Evolutionary conservation across 2,329 filamentous ascomycete species (phyloP).

Genomic region (Ophiocordyceps robertsii): DNA sequence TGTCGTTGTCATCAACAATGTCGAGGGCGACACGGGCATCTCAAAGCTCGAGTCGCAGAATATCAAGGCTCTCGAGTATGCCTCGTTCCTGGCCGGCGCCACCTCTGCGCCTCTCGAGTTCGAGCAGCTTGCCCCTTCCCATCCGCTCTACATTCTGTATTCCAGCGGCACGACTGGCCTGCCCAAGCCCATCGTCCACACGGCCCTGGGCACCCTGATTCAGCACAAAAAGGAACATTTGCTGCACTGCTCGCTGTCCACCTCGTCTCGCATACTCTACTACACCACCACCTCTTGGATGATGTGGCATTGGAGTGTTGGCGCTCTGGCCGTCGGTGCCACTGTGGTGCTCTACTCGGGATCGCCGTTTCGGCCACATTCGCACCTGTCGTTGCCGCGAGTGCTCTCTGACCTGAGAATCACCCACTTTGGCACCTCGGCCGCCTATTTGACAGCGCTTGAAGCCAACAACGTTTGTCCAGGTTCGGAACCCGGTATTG

Average conservation of each 20-base stretch:
- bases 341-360: conserved; percentile 85
- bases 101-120: conserved; percentile 44
- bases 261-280: conserved; percentile 69
- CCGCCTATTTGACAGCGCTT: conserved; percentile 82
- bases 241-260: conserved; percentile 69
- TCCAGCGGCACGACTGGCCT: conserved; percentile 77
- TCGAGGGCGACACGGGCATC: conserved; percentile 31
- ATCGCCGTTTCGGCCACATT: conserved; percentile 71
- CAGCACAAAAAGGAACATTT: conserved; percentile 97
- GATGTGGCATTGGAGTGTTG: conserved; percentile 99
- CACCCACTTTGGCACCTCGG: conserved; percentile 89
- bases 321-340: conserved; percentile 68
- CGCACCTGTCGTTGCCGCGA: conserved; percentile 67
- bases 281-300: conserved; percentile 96
- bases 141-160: conserved; percentile 89
- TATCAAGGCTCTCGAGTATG: conserved; percentile 29
- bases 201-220: conserved; percentile 74
- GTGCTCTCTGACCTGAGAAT: conserved; percentile 71
- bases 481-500: conserved; percentile 33
- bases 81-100: conserved; percentile 27
- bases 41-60: conserved; percentile 24
- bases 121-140: conserved; percentile 66
- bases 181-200: conserved; percentile 92
- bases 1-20: conserved; percentile 63
- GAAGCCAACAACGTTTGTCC: conserved; percentile 63